These are phyloP conservation scores for Catunica adiposa DNA, from an alignment of 2,329 filamentous ascomycete species.

Conservation along the genomic window DNA sequence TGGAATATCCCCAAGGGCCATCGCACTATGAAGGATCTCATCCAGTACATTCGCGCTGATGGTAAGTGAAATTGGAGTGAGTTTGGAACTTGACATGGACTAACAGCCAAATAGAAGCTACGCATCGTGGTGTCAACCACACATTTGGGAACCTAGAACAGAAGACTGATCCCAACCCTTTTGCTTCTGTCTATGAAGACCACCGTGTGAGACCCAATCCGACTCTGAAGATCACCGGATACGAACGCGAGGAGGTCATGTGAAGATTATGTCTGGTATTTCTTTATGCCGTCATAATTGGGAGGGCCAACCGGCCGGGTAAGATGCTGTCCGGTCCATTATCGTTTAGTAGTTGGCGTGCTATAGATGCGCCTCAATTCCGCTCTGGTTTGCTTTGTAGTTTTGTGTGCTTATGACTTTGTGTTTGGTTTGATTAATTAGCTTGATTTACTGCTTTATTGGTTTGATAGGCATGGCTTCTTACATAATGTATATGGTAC, in stretches of 20 bases:
- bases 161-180: slow-evolving; percentile 79
- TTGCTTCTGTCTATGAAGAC: slow-evolving; percentile 67
- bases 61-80: slow-evolving; percentile 12
- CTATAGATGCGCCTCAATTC: slow-evolving; percentile 4
- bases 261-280: slow-evolving; percentile 17
- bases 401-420: not conserved
- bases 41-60: slow-evolving; percentile 79
- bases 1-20: slow-evolving; percentile 84
- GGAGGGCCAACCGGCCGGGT: too few species aligned
- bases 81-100: not conserved
- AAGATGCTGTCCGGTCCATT: too few species aligned
- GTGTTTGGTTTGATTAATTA: not conserved
- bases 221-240: slow-evolving; percentile 51
- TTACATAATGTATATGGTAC: not conserved
- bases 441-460: not conserved
- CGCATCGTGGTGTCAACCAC: slow-evolving; percentile 90
- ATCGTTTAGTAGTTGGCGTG: not conserved
- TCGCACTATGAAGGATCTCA: slow-evolving; percentile 67
- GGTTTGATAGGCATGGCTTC: not conserved
- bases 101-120: slow-evolving; percentile 41
- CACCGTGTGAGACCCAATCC: slow-evolving; percentile 48
- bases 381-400: slow-evolving; percentile 7
- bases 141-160: slow-evolving; percentile 80
- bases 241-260: slow-evolving; percentile 72
- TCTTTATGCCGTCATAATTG: not conserved